Conservation (phyloP, 2,329 filamentous ascomycete genomes). For the Alternaria solani region DNA sequence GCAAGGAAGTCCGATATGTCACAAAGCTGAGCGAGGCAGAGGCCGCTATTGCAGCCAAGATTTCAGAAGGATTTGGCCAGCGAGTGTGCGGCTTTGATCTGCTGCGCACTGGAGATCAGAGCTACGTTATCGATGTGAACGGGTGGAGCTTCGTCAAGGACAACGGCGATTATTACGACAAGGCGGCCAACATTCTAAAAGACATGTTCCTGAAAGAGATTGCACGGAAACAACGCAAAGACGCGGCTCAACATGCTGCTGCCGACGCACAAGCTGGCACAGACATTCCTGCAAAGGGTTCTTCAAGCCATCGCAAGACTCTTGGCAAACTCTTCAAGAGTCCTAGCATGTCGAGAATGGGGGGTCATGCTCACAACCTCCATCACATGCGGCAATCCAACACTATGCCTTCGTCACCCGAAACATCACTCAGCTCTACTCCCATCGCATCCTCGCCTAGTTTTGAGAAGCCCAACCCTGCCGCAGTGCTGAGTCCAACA, state of each 20-base stretch:
- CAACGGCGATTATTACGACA: conserved; percentile 97
- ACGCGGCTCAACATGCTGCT: conserved; percentile 46
- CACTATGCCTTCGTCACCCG: conserved; percentile 55
- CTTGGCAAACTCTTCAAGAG: conserved; percentile 70
- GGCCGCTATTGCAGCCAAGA: conserved; percentile 84
- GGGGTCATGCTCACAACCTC: conserved; percentile 52
- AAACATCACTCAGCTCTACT: conserved; percentile 52
- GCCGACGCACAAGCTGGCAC: conserved; percentile 46
- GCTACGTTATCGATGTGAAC: conserved; percentile 98
- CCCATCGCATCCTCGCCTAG: conserved; percentile 56
- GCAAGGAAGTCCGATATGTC: conserved; percentile 95
- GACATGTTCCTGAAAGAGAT: conserved; percentile 89
- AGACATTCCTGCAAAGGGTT: conserved; percentile 45
- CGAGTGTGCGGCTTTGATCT: conserved; percentile 96
- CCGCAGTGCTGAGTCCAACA: conserved; percentile 26
- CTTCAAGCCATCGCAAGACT: conserved; percentile 51
- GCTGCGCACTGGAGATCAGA: conserved; percentile 84
- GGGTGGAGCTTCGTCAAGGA: conserved; percentile 99
- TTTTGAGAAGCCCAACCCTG: conserved; percentile 49
- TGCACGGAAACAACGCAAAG: conserved; percentile 62
- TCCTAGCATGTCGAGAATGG: conserved; percentile 69
- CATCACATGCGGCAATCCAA: conserved; percentile 46
- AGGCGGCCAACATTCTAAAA: conserved; percentile 83
- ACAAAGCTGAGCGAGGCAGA: conserved; percentile 84
- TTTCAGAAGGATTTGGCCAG: conserved; percentile 91